Percentiles rank a stretch among this genome's conserved stretches.
phyloP scores from a whole-genome alignment of 306 rosid species.

The Hippophae gyantsensis region DNA sequence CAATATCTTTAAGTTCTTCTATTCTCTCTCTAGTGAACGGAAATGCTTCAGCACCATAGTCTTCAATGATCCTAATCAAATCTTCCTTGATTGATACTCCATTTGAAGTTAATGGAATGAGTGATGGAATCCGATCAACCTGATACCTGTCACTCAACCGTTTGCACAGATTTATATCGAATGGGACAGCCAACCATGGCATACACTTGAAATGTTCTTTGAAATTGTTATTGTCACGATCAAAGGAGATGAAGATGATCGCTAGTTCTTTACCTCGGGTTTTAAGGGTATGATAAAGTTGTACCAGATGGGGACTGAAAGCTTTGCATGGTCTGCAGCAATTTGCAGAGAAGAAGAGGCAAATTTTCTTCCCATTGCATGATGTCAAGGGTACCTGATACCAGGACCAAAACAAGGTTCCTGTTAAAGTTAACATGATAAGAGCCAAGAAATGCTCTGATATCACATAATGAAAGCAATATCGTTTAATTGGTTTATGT shows the following conservation, averaged over 20 bases:
- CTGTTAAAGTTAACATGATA: background rate
- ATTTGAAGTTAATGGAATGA: conserved; percentile 47
- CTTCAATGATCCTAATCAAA: conserved; percentile 62
- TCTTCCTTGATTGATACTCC: conserved; percentile 41
- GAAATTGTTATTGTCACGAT: conserved; percentile 47
- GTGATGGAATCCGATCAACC: conserved; percentile 62
- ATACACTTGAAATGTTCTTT: conserved; percentile 51
- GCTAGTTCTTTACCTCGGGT: conserved; percentile 42
- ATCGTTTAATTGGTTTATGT: too few relatives aligned
- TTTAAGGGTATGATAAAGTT: conserved; percentile 47
- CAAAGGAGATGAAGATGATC: conserved; percentile 70
- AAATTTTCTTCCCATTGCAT: conserved; percentile 61
- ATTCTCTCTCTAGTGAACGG: conserved; percentile 74
- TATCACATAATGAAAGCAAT: too few relatives aligned
- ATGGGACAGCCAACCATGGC: conserved; percentile 91
- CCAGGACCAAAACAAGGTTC: conserved; percentile 7
- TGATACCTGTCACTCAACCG: conserved; percentile 38
- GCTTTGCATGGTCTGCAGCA: conserved; percentile 92
- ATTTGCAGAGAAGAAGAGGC: conserved; percentile 74
- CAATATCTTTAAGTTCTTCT: conserved; percentile 54
- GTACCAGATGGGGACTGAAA: conserved; percentile 53
- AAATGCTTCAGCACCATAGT: conserved; percentile 78
- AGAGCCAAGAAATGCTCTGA: too few relatives aligned
- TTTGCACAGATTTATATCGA: conserved; percentile 42
- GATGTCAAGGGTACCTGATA: conserved; percentile 61